A percentile compares a stretch with the other conserved stretches of the same genome.
Evolutionary conservation across 768 basidiomycete species (phyloP).

Genomic region (Tulasnella sp.): DNA sequence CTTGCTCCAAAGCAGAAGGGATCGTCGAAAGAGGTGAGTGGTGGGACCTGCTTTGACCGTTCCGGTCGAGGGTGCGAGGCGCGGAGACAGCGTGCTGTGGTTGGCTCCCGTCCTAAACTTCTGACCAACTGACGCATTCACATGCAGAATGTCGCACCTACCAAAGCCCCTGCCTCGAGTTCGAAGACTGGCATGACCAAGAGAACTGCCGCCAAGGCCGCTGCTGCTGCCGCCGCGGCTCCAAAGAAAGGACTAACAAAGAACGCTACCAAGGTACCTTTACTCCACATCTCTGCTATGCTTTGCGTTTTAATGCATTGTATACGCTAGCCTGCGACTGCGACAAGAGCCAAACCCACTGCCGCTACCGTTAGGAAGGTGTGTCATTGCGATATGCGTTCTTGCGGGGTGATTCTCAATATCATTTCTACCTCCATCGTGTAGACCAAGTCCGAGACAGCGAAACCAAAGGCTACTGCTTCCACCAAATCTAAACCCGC

Average conservation of each 20-base stretch:
- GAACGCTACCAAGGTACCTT: slow-evolving; percentile 21
- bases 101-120: not conserved
- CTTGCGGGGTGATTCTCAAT: not conserved
- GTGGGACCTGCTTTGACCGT: slow-evolving; percentile 16
- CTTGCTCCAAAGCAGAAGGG: slow-evolving; percentile 44
- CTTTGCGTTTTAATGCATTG: not conserved
- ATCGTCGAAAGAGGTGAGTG: slow-evolving; percentile 54
- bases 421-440: not conserved
- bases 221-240: slow-evolving; percentile 21
- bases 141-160: slow-evolving; percentile 34
- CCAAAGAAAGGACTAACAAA: slow-evolving; percentile 21
- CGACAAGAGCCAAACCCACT: not conserved
- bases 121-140: slow-evolving; percentile 3
- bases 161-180: slow-evolving; percentile 26
- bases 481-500: not conserved
- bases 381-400: not conserved
- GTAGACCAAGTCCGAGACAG: not conserved
- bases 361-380: not conserved
- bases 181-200: slow-evolving; percentile 29
- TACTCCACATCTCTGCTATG: not conserved
- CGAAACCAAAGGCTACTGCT: not conserved
- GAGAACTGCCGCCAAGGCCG: slow-evolving; percentile 24
- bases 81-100: not conserved
- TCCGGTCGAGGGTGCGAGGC: not conserved
- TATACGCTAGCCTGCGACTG: not conserved